These are phyloP conservation scores for Cyberlindnera suaveolens DNA, from an alignment of 805 yeast genomes.

Conservation along the genomic window DNA sequence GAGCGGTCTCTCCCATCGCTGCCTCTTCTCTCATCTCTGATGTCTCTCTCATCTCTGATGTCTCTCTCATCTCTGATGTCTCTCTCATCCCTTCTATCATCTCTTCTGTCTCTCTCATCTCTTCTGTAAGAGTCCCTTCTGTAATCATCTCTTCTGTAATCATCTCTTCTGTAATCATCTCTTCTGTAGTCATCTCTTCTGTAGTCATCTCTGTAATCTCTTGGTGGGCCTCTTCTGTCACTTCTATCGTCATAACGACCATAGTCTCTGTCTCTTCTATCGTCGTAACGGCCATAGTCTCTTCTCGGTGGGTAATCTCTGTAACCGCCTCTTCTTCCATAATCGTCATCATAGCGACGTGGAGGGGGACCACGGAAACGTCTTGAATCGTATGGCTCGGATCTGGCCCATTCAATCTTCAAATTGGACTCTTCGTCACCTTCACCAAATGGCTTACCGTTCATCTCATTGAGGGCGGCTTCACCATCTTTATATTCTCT, in stretches of 20 bases:
- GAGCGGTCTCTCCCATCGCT: slow-evolving; percentile 1
- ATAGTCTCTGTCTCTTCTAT: slow-evolving; percentile 7
- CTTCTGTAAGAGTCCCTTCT: slow-evolving; percentile 16
- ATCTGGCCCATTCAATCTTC: slow-evolving; percentile 49
- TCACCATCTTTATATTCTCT: slow-evolving; percentile 46
- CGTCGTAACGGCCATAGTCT: slow-evolving; percentile 11
- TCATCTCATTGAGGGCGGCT: slow-evolving; percentile 37
- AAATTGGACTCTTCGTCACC: slow-evolving; percentile 25
- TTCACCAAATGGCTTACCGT: slow-evolving; percentile 35
- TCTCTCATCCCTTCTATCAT: slow-evolving; percentile 8
- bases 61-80: background rate
- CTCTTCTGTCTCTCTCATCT: slow-evolving; percentile 9
- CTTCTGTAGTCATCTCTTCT: slow-evolving; percentile 13
- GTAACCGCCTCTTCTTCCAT: slow-evolving; percentile 16
- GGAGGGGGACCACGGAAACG: slow-evolving; percentile 3
- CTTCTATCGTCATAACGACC: slow-evolving; percentile 9
- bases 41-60: slow-evolving; percentile 4
- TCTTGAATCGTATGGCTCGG: slow-evolving; percentile 39
- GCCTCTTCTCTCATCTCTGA: slow-evolving; percentile 12
- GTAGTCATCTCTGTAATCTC: slow-evolving; percentile 9
- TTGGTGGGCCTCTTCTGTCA: slow-evolving; percentile 14
- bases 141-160: slow-evolving; percentile 14
- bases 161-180: slow-evolving; percentile 10
- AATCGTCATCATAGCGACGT: slow-evolving; percentile 13
- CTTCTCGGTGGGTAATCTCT: slow-evolving; percentile 16